Evolutionary conservation across 352 stramenopile species (phyloP).

Genomic region (Globisporangium recalcitrans): DNA sequence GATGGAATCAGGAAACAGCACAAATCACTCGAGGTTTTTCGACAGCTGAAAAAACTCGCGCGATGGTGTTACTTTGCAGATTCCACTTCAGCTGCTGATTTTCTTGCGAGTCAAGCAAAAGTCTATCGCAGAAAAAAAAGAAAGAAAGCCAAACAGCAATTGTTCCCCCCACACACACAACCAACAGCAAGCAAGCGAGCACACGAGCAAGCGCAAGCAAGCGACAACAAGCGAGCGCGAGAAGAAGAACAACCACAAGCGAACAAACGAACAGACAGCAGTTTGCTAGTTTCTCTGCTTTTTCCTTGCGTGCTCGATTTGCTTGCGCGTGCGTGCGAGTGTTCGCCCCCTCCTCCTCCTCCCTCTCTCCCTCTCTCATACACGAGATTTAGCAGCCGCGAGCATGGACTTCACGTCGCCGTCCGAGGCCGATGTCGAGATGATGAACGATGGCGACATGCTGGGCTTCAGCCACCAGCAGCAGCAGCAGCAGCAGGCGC

Average conservation of each 20-base stretch:
- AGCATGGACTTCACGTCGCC: conserved; percentile 46
- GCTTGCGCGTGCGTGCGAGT: background rate
- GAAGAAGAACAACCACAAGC: conserved; percentile 4
- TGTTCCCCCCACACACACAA: conserved; percentile 1
- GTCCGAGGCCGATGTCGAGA: conserved; percentile 62
- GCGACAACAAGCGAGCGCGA: too few relatives aligned
- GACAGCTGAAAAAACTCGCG: background rate
- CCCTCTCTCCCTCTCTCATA: background rate
- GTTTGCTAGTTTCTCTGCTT: background rate
- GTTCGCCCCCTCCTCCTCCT: background rate
- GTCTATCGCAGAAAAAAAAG: background rate
- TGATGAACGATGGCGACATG: conserved; percentile 70
- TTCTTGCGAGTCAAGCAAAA: background rate
- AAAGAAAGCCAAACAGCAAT: background rate
- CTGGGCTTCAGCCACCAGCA: conserved; percentile 31
- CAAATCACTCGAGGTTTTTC: too few relatives aligned
- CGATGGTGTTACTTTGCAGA: background rate
- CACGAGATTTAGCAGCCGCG: background rate
- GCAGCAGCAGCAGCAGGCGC: conserved; percentile 16
- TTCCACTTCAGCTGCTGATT: background rate
- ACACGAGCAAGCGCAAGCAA: background rate
- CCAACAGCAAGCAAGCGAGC: background rate
- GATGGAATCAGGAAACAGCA: too few relatives aligned
- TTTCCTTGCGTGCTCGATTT: background rate
- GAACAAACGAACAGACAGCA: background rate